These are phyloP conservation scores for Murraya paniculata DNA, from an alignment of 345 rosid species.

Conservation along the genomic window DNA sequence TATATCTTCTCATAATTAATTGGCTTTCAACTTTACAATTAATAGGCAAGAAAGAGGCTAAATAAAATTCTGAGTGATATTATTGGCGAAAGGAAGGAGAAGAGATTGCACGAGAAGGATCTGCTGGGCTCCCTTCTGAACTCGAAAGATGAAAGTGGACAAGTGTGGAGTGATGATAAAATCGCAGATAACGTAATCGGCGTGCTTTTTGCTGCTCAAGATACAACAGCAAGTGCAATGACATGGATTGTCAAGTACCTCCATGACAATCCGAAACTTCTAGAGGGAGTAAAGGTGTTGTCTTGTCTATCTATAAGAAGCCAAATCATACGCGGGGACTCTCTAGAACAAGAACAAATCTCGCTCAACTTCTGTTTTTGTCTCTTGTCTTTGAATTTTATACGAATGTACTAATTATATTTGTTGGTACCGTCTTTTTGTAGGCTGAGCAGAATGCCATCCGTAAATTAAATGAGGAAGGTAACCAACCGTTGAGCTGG, in stretches of 20 bases:
- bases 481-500: constrained; percentile 43
- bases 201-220: constrained; percentile 71
- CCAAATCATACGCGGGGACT: constrained; percentile 5
- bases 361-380: constrained; percentile 2
- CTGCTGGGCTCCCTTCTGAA: constrained; percentile 48
- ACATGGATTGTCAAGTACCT: constrained; percentile 84
- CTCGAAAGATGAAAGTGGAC: constrained; percentile 45
- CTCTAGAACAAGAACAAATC: constrained; percentile 10
- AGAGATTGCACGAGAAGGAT: constrained; percentile 36
- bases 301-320: background rate
- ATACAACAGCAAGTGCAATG: constrained; percentile 72
- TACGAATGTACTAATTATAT: background rate
- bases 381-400: constrained; percentile 9
- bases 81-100: constrained; percentile 52
- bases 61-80: constrained; percentile 45
- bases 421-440: constrained; percentile 10
- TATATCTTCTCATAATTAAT: too few species aligned
- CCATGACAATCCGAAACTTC: constrained; percentile 64
- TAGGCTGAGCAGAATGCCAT: constrained; percentile 58
- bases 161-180: constrained; percentile 37
- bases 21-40: too few species aligned
- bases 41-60: constrained; percentile 57
- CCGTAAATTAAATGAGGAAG: constrained; percentile 29
- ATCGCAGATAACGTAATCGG: constrained; percentile 71
- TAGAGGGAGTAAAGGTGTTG: constrained; percentile 67